Conservation (phyloP, 1,284 basidiomycete species). For the Tilletia horrida region DNA sequence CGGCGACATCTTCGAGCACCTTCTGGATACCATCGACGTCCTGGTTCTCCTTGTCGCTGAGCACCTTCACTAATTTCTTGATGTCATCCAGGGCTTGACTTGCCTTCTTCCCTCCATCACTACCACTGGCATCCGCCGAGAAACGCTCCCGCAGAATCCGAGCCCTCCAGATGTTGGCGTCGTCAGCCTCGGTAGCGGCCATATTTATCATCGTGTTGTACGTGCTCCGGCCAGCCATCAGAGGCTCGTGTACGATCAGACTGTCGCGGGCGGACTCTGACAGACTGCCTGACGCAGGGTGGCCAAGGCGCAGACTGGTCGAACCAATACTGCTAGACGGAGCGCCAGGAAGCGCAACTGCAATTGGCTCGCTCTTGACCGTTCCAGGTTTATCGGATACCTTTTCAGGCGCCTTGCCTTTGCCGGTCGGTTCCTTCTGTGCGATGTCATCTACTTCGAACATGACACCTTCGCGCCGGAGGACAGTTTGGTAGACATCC, state of each 20-base stretch:
- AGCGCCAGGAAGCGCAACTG: slow-evolving; percentile 15
- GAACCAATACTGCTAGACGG: neutral
- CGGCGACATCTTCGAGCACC: slow-evolving; percentile 69
- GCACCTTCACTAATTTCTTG: slow-evolving; percentile 31
- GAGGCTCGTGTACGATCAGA: neutral
- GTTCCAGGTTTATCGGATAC: slow-evolving; percentile 64
- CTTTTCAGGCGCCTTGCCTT: slow-evolving; percentile 75
- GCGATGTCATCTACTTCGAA: slow-evolving; percentile 52
- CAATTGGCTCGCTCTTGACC: slow-evolving; percentile 12
- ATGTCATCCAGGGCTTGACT: slow-evolving; percentile 43
- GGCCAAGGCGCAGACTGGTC: neutral
- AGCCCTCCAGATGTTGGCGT: slow-evolving; percentile 48
- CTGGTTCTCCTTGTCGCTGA: slow-evolving; percentile 31
- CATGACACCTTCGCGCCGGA: slow-evolving; percentile 50
- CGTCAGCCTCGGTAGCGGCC: slow-evolving; percentile 29
- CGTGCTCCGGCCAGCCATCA: neutral
- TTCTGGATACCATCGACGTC: slow-evolving; percentile 62
- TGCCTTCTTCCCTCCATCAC: slow-evolving; percentile 33
- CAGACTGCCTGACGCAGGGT: neutral
- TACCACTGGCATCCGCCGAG: slow-evolving; percentile 26
- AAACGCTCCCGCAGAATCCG: slow-evolving; percentile 42
- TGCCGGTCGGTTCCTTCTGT: slow-evolving; percentile 21
- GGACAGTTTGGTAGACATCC: slow-evolving; percentile 39
- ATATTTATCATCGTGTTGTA: slow-evolving; percentile 5
- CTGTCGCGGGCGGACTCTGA: neutral